Conservation (phyloP, 1,139 yeast genomes). For the Suhomyces yuchorum region DNA sequence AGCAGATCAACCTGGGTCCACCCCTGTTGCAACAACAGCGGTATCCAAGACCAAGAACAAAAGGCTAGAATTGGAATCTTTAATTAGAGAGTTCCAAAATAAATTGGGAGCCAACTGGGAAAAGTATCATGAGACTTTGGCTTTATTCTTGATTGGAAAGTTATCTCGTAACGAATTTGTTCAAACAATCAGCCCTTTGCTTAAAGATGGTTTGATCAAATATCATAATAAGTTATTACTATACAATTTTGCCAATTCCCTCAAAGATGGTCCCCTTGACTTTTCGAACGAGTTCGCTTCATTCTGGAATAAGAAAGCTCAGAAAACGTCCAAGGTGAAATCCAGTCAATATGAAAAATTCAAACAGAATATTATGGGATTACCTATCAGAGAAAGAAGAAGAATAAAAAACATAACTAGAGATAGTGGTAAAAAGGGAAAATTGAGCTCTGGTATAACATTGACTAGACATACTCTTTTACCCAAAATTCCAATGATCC, state of each 20-base stretch:
- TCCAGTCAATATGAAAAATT: conserved; percentile 75
- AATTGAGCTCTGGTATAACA: conserved; percentile 73
- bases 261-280: conserved; percentile 62
- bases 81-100: conserved; percentile 73
- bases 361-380: conserved; percentile 83
- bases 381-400: conserved; percentile 82
- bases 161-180: conserved; percentile 76
- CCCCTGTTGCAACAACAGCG: conserved; percentile 4
- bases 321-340: conserved; percentile 49
- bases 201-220: conserved; percentile 50
- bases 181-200: conserved; percentile 52
- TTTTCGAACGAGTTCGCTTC: conserved; percentile 55
- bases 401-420: conserved; percentile 81
- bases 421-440: conserved; percentile 78
- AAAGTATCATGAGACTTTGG: conserved; percentile 75
- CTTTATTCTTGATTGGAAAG: conserved; percentile 76
- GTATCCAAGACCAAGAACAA: conserved; percentile 27
- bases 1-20: conserved; percentile 7
- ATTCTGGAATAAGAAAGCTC: conserved; percentile 52
- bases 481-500: conserved; percentile 85
- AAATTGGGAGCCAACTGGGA: conserved; percentile 82
- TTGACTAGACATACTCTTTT: conserved; percentile 81
- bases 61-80: conserved; percentile 69
- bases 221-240: conserved; percentile 82
- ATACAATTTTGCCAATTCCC: conserved; percentile 80